Evolutionary conservation across 306 rosid species (phyloP), one percentile per base, ranked within the genome.

Genomic region (Canavalia gladiata): DNA sequence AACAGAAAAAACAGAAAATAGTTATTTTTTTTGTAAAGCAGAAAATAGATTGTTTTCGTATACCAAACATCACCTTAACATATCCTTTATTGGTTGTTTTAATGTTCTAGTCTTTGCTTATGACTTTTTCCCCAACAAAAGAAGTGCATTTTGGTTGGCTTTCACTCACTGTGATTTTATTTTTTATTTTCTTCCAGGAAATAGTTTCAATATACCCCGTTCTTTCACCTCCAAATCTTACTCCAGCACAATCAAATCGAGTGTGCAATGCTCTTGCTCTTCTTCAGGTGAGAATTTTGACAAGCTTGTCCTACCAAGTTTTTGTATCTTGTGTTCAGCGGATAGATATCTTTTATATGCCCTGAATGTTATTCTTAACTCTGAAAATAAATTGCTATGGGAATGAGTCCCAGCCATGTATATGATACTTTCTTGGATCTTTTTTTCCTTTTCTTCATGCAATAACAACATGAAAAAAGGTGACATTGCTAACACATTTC

Each of bases 241-340:
- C 94, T 54, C 86, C 86, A 12, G 88, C 82, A 7, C 98, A 94
- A 73, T 94, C 98, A 18, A 92, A 88, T 82, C 90, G 97, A 81
- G 94, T 90, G 56, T 94, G 98, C 90, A 94, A 94, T 78, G 95
- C 94, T 9, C 95, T 94, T 75, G 95, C 97, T 2, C 91, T 94
- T 84, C 97, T 94, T 76, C 97, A 94, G 97, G 98, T 92, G 39
- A 79, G 54, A 68, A 68, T 42, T 43, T 35, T 18, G 69, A 79
- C 78, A 29, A 64, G 71, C 67, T 42, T 66, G 18, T 30, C 3
- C 49, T 25, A 5, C 13, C 31, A 59, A 54, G 2, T 57, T 73
- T 66, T 65, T 18, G 30, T 63, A 67, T 18, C 9, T 43, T 29
- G 11, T 33, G 4, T 57, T 42, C 47, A 42, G 31, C 46, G 7